Evolutionary conservation across 225 moss, liverwort and hornwort species (phyloP), one percentile per base, ranked within the genome.

Genomic region (Polytrichum commune): DNA sequence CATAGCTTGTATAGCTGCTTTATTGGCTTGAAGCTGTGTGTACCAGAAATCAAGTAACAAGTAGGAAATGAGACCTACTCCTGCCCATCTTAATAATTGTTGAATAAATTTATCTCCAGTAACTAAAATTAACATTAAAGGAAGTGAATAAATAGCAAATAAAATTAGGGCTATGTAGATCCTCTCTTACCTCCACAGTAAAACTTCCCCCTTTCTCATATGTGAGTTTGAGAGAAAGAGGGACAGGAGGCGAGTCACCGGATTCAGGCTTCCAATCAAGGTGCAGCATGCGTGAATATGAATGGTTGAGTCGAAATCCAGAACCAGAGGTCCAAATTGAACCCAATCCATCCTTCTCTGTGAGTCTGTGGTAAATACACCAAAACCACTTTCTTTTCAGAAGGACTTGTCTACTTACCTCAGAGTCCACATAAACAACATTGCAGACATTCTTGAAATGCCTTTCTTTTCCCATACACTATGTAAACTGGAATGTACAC

Each of bases 271-370:
- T 93, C 97, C 94, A 94, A 67, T 91, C 81, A 67, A 94, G 76
- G 69, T 85, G 83, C 54, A 93, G 76, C 63, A 86, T 86, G 56
- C 81, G 78, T 29, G 90, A 77, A 67, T 83, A 83, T 27, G 27
- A 76, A 75, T 94, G 94, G 73, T 98, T 98, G 19, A 98, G 76
- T 71, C 97, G 88, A 75, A 98, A 98, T 38, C 94, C 94, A 75
- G 86, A 80, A 20, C 79, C 70, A 72, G 80, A 81, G 70, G 75
- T 90, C 95, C 95, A 95, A 32, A 83, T 73, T 53, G 82, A 83
- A 63, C 62, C 67, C 38, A 64, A 64, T 26, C 66, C 71, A 73
- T 64, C 70, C 61, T 68, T 83, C 71, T 78, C 85, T 91, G 80
- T 79, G 65, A 32, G 63, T 25, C n/a, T n/a, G n/a, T n/a, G n/a